Base-by-base conservation (phyloP, 768 basidiomycete genomes). In the Suillus luteus region DNA sequence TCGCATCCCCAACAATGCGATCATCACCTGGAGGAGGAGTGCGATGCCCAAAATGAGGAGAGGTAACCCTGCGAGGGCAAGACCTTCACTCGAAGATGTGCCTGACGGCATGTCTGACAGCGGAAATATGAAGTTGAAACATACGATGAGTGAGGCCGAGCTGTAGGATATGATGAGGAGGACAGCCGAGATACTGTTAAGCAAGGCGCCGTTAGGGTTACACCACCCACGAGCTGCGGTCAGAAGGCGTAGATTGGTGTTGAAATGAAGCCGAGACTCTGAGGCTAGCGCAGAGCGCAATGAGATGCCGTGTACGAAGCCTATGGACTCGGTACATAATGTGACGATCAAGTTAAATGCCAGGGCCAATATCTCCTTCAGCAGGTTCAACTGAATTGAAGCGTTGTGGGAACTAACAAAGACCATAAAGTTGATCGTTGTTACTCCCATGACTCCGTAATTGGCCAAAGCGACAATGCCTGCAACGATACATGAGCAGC, bases 211-310 rank as follows among this genome's bases (percentile, higher is more conserved):
- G 10, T 73, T 76, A 11, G 73, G 69, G 37, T 64, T 71, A 10
- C 64, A 63, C 43, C 33, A 63, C 2, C 73, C 68, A 2, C 41
- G 40, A 17, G 60, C 61, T 4, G 75, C 75, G 14, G 70, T 67
- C 6, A 75, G 66, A 33, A 75, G 59, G 33, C 74, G 71, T 37
- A 75, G 68, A 64, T 75, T 75, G 35, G 73, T 75, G 57, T 74
- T 74, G 55, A 74, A 76, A n/a, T 14, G 62, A 33, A 76, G 65
- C 19, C 64, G 71, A 17, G 4, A 58, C 27, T 76, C 60, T 10
- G 74, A 69, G 6, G 73, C 66, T 49, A 76, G 65, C 7, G 69
- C 69, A 19, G 72, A 69, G 24, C 71, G 73, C 64, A 75, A 49
- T 0, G 74, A 66, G 40, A 72, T 70, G 41, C 63, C 66, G 19